phyloP scores from a whole-genome alignment of 192 early-diverging fungal species.

The Linnemannia elongata region DNA sequence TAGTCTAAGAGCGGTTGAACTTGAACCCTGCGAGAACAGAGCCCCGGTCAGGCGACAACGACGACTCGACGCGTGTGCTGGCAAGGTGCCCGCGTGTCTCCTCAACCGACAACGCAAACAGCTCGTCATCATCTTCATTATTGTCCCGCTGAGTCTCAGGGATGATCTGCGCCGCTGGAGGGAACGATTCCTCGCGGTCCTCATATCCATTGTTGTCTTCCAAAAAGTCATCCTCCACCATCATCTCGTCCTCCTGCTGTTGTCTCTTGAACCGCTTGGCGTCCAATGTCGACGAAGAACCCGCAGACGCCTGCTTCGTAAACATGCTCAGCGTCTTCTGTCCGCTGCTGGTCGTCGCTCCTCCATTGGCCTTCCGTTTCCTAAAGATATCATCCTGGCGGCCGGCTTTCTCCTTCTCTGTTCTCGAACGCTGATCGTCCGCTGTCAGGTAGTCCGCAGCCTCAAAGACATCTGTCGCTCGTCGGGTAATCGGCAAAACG shows the following conservation, averaged over 20 bases:
- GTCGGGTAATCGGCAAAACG: slow-evolving; percentile 27
- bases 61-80: slow-evolving; percentile 34
- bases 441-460: slow-evolving; percentile 36
- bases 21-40: slow-evolving; percentile 49
- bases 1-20: slow-evolving; percentile 21
- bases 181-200: slow-evolving; percentile 10
- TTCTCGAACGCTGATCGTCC: slow-evolving; percentile 34
- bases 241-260: slow-evolving; percentile 19
- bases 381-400: slow-evolving; percentile 32
- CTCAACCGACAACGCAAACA: slow-evolving; percentile 34
- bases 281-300: neutral
- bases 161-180: slow-evolving; percentile 16
- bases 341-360: neutral
- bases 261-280: slow-evolving; percentile 46
- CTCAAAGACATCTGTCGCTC: slow-evolving; percentile 51
- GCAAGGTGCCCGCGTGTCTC: slow-evolving; percentile 42
- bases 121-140: slow-evolving; percentile 9
- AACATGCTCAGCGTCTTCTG: slow-evolving; percentile 45
- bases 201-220: slow-evolving; percentile 22
- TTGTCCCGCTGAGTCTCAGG: slow-evolving; percentile 29
- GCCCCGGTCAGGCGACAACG: slow-evolving; percentile 16
- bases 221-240: slow-evolving; percentile 54
- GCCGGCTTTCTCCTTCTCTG: slow-evolving; percentile 21
- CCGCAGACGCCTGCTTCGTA: neutral
- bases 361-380: slow-evolving; percentile 48